Base-by-base conservation (phyloP, 768 basidiomycete species). In the Suillus sp. region DNA sequence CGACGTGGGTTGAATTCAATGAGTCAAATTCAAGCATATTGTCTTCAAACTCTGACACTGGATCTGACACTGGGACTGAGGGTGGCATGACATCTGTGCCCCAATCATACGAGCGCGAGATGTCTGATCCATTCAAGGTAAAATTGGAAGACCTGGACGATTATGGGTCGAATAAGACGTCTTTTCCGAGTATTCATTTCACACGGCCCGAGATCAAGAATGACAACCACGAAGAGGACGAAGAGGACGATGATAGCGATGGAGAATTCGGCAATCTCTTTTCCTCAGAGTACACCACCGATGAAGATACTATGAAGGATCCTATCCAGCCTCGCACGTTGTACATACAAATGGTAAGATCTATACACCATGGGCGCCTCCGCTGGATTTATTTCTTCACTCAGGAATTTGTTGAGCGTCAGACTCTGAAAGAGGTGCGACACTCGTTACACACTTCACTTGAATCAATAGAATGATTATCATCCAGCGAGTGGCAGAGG, bases 321-420 rank as follows among this genome's bases (percentile, higher is more conserved):
- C 69, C 65, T 7, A 72, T 75, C 16, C 61, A 72, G 22, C 74
- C 74, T 3, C 74, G 91, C 64, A 93, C 90, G 9, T 78, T 97
- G 22, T 98, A 96, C 71, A 98, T 98, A 60, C 94, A 96, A 74
- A 98, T 98, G 95, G 93, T 91, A 43, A 38, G 79, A 57, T 38
- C 3, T 1, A 2, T 30, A 16, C 20, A 32, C 40, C 7, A 62
- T 53, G 22, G 11, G n/a, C 5, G 14, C n/a, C 22, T 18, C 3
- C n/a, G 37, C 34, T 64, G 4, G 57, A n/a, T 22, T 20, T 9
- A 45, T 61, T 30, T 61, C 7, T 37, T 37, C 22, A 11, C 38
- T 2, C 68, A 93, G 91, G 93, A 95, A 76, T 95, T 92, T 68
- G 93, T 95, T 10, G 93, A 95, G 73, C 84, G 91, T 27, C 94